A percentile compares a stretch with the other conserved stretches of the same genome.
Conservation (phyloP, 179 eudicot genomes). For the Actinidia polygama region DNA sequence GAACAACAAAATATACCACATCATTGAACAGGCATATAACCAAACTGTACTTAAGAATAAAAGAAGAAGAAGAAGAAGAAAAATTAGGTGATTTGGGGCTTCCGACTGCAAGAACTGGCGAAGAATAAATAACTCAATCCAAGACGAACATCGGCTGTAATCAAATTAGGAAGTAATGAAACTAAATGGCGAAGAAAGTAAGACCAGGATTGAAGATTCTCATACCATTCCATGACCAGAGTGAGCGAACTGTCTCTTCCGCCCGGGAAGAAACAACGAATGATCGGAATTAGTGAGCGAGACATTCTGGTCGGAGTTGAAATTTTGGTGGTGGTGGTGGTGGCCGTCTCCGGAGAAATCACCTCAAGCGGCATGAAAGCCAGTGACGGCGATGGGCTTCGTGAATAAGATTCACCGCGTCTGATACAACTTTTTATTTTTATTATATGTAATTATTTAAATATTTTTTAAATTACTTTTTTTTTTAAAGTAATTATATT, state of each 20-base stretch:
- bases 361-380: too few species aligned
- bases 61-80: background rate
- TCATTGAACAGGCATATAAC: background rate
- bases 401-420: too few species aligned
- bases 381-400: too few species aligned
- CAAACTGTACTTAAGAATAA: background rate
- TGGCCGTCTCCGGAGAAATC: conserved; percentile 8
- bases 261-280: background rate
- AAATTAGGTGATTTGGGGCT: background rate
- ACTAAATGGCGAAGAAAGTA: conserved; percentile 7
- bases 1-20: background rate
- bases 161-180: background rate
- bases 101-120: background rate
- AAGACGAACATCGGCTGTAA: background rate
- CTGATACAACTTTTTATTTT: too few species aligned
- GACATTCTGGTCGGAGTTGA: conserved; percentile 10
- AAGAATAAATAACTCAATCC: background rate
- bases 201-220: conserved; percentile 9
- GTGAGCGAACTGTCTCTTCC: conserved; percentile 22
- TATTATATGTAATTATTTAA: too few species aligned
- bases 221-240: background rate
- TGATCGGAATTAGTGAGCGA: background rate
- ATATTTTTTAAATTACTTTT: too few species aligned
- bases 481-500: too few species aligned
- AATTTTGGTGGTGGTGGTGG: background rate